Evolutionary conservation across 2,329 filamentous ascomycete species (phyloP).

Genomic region (Cytospora chrysosperma): DNA sequence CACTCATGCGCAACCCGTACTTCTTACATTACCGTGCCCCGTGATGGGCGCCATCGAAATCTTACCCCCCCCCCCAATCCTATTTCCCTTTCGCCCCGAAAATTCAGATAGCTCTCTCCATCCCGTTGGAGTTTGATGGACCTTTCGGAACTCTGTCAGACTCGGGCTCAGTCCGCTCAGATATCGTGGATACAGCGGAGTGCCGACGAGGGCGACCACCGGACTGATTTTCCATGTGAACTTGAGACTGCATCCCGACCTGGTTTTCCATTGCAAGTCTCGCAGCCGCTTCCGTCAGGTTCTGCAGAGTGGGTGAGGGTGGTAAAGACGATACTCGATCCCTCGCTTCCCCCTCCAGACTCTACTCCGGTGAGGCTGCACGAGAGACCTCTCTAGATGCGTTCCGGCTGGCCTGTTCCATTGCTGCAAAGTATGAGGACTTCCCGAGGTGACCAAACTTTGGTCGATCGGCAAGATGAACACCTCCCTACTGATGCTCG

Average conservation of each 20-base stretch:
- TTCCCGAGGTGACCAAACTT: not conserved
- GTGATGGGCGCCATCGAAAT: too few relatives aligned
- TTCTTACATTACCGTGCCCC: not conserved
- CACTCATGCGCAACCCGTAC: not conserved
- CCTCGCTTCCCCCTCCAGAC: not conserved
- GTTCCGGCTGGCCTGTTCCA: not conserved
- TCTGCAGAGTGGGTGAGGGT: not conserved
- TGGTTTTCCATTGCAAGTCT: not conserved
- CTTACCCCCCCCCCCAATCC: too few relatives aligned
- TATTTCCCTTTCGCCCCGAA: too few relatives aligned
- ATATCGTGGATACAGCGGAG: not conserved
- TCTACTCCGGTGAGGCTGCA: not conserved
- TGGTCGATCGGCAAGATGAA: not conserved
- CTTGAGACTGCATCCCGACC: not conserved
- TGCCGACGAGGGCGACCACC: not conserved
- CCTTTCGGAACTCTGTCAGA: not conserved
- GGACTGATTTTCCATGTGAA: not conserved
- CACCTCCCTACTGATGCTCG: conserved; percentile 19
- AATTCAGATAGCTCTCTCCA: not conserved
- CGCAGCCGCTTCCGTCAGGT: not conserved
- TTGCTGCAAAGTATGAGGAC: not conserved
- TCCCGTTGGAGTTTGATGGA: not conserved
- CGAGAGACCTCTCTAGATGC: not conserved
- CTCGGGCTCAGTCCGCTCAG: not conserved
- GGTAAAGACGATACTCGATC: not conserved